Evolutionary conservation across 768 basidiomycete species (phyloP), one percentile per base, ranked within the genome.

Genomic region (Tylopilus plumbeoviolaceoides): DNA sequence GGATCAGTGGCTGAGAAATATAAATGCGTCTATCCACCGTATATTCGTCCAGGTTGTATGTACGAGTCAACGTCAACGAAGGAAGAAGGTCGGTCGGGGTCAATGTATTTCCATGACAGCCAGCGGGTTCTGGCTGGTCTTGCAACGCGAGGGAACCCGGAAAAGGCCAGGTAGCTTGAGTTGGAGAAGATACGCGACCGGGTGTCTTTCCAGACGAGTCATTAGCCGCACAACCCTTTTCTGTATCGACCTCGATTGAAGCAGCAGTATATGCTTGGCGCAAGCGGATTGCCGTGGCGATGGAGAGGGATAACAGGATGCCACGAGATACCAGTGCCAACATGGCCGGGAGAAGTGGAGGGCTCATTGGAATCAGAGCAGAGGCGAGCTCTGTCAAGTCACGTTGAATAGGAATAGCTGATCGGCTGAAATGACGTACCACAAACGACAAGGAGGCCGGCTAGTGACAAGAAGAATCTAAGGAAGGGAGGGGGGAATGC

Each of bases 91-190:
- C 39, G 14, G 48, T 20, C 12, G 21, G 27, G 5, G 27, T 43
- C 3, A 20, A 48, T 43, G 33, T 48, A 33, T 28, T 36, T 6
- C 45, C 21, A 33, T 53, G 54, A 39, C 33, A 33, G 7, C 25
- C 44, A 23, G 18, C 21, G 25, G 2, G 36, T 17, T 36, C 23
- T 12, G 25, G 18, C 44, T 41, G 42, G 18, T 17, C 41, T 50
- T 57, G 62, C 30, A 57, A 44, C 18, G 59, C 59, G 8, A 69
- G 65, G 17, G 65, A 63, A 46, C 59, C 67, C 9, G 67, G 68
- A 47, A 69, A 69, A 20, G 68, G 68, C 68, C 68, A 70, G 1
- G 67, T 69, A 20, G 50, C 67, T 18, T 51, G 57, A 17, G 67
- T 69, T 25, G 68, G 65, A 33, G 69, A 69, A 21, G 67, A 67